Evolutionary conservation across 192 early-diverging fungal genomes (phyloP).

Genomic region (Diversispora eburnea): DNA sequence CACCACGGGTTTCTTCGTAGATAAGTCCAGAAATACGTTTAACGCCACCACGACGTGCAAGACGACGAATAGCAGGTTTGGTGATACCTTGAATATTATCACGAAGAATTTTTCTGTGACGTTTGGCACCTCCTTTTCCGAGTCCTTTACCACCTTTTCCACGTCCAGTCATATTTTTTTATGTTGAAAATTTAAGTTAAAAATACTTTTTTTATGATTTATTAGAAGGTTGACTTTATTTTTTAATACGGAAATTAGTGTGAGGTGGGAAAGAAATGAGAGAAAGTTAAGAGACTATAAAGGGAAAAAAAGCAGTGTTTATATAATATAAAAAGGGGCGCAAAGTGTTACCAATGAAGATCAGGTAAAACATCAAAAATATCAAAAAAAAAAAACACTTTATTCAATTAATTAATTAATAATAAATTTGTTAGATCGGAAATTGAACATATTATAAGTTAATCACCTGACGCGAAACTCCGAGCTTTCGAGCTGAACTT

Average conservation of each 20-base stretch:
- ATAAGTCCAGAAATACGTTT: constrained; percentile 99
- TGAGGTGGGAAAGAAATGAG: too few relatives aligned
- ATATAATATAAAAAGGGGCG: too few relatives aligned
- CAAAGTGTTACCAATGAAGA: too few relatives aligned
- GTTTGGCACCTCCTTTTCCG: constrained; percentile 92
- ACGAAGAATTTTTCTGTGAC: constrained; percentile 90
- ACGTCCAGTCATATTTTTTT: constrained; percentile 75
- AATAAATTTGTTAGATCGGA: too few relatives aligned
- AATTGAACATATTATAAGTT: not conserved
- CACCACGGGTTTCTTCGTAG: constrained; percentile 98
- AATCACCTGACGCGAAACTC: constrained; percentile 2
- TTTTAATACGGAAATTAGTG: too few relatives aligned
- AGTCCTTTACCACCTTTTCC: constrained; percentile 92
- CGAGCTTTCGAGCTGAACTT: not conserved
- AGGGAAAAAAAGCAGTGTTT: too few relatives aligned
- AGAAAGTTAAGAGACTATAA: too few relatives aligned
- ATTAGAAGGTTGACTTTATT: too few relatives aligned
- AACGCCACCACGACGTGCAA: constrained; percentile 99
- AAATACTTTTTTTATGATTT: too few relatives aligned
- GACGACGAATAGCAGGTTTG: constrained; percentile 77
- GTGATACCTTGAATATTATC: constrained; percentile 62
- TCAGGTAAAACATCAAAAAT: too few relatives aligned
- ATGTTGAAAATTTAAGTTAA: not conserved
- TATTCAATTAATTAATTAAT: too few relatives aligned
- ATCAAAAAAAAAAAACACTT: too few relatives aligned